Evolutionary conservation across 345 rosid species (phyloP).

Genomic region (Psidium guajava): DNA sequence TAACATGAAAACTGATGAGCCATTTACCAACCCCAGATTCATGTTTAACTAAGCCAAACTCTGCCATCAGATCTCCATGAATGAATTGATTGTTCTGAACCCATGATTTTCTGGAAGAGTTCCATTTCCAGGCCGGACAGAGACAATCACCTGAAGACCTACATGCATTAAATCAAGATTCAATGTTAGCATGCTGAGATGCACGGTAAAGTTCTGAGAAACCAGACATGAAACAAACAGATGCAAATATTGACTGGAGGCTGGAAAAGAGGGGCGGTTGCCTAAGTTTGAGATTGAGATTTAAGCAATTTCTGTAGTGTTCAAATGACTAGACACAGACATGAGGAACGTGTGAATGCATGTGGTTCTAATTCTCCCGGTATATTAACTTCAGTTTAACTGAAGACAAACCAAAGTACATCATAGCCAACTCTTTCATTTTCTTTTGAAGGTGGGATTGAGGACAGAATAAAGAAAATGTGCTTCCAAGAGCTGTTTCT

Average conservation of each 20-base stretch:
- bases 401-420: not conserved
- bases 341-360: not conserved
- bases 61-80: constrained; percentile 37
- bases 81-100: constrained; percentile 54
- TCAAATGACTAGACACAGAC: not conserved
- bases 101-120: constrained; percentile 54
- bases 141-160: constrained; percentile 56
- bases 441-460: not conserved
- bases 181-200: not conserved
- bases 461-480: not conserved
- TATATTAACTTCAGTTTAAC: not conserved
- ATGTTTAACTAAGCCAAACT: not conserved
- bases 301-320: not conserved
- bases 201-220: not conserved
- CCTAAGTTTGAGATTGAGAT: not conserved
- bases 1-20: not conserved
- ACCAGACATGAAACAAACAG: not conserved
- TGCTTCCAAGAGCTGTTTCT: not conserved
- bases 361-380: not conserved
- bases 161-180: not conserved
- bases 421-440: not conserved
- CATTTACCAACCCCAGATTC: not conserved
- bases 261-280: not conserved
- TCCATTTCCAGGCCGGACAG: constrained; percentile 63
- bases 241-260: not conserved